Percentiles rank a stretch among this genome's conserved stretches.
These are phyloP conservation scores for Phytophthora citricola DNA, from an alignment of 352 stramenopile species.

Conservation along the genomic window DNA sequence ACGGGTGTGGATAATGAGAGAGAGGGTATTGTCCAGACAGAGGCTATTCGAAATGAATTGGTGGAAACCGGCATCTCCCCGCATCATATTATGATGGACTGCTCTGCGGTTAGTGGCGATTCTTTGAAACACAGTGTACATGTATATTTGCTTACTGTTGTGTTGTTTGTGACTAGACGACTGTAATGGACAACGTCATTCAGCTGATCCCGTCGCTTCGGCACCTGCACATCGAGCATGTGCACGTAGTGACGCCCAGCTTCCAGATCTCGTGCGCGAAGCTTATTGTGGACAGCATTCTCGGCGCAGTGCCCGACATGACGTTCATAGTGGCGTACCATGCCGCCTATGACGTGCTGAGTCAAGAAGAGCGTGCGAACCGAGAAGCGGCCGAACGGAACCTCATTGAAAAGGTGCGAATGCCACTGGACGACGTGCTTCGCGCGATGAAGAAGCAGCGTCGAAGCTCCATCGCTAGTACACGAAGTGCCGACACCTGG, in stretches of 20 bases:
- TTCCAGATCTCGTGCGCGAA: conserved; percentile 31
- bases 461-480: conserved; percentile 16
- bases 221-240: conserved; percentile 21
- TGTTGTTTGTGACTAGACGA: conserved; percentile 7
- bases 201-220: conserved; percentile 25
- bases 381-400: conserved; percentile 27
- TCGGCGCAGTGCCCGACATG: conserved; percentile 24
- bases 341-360: conserved; percentile 15
- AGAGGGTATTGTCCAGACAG: conserved; percentile 53
- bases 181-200: conserved; percentile 26
- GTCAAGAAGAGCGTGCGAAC: conserved; percentile 25
- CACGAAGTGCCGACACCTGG: conserved; percentile 22
- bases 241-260: conserved; percentile 28
- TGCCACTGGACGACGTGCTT: conserved; percentile 33
- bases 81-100: conserved; percentile 79
- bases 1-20: conserved; percentile 45
- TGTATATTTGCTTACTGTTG: neutral
- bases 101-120: conserved; percentile 50
- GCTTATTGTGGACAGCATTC: conserved; percentile 30
- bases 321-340: conserved; percentile 14
- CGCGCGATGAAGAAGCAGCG: conserved; percentile 31
- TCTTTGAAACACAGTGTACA: neutral
- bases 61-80: conserved; percentile 60
- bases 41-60: conserved; percentile 61
- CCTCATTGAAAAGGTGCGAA: conserved; percentile 14